Conservation (phyloP, 306 rosid species). For the Heteromeles arbutifolia region DNA sequence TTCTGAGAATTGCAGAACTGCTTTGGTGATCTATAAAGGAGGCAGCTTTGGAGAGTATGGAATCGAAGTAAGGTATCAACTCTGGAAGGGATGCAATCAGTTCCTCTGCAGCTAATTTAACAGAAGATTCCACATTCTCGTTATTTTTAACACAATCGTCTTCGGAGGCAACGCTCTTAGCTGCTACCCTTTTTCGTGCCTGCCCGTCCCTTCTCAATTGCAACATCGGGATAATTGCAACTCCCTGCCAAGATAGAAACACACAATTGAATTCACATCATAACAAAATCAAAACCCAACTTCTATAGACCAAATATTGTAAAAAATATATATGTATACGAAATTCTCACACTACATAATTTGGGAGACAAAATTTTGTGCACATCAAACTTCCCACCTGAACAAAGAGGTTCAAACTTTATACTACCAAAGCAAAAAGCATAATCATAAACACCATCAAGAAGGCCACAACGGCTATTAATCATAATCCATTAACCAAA, state of each 20-base stretch:
- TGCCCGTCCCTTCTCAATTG: conserved; percentile 36
- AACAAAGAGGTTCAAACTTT: conserved; percentile 7
- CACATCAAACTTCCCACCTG: conserved; percentile 29
- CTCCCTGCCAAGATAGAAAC: conserved; percentile 29
- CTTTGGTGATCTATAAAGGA: too few species aligned
- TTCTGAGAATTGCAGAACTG: too few species aligned
- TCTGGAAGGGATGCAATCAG: conserved; percentile 43
- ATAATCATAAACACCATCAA: not conserved
- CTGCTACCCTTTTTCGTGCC: conserved; percentile 17
- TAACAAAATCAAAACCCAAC: not conserved
- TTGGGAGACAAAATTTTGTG: conserved; percentile 24
- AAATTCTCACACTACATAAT: conserved; percentile 28
- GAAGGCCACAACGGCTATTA: too few species aligned
- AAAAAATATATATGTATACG: not conserved
- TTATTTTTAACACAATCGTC: conserved; percentile 39
- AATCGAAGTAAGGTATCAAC: not conserved
- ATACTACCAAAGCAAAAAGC: conserved; percentile 10
- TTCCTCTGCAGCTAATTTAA: conserved; percentile 31
- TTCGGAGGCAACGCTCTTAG: conserved; percentile 26
- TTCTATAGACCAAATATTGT: too few species aligned
- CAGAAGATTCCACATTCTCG: conserved; percentile 20
- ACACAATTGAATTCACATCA: not conserved
- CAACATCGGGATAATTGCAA: conserved; percentile 24
- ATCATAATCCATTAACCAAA: too few species aligned
- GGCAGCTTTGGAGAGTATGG: too few species aligned